Base-by-base conservation (phyloP, 257 asterid species). In the Solanum virginianum region DNA sequence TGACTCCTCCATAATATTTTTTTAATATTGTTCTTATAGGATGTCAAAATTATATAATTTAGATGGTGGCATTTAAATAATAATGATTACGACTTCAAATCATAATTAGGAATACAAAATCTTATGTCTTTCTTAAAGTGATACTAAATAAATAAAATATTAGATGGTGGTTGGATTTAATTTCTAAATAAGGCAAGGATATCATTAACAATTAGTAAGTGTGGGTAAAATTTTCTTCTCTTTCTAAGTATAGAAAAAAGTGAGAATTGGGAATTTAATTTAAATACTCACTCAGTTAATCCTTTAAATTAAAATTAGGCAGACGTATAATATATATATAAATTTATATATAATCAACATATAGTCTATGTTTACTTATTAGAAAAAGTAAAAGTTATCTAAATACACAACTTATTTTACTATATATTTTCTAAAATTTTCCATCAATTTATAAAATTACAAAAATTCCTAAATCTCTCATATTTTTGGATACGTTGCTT, bases 121-220 rank as follows among this genome's bases (percentile, higher is more conserved):
- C 70, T 69, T 39, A 54, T 36, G 81, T 39, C 90, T 87, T 70
- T 70, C 87, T 86, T 26, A 72, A 82, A 90, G 84, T 86, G 82
- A 85, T 56, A 85, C 15, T 68, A 53, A 72, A 51, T 24, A 43
- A 77, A 24, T 65, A 17, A 68, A 60, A n/a, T 54, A 60, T 85
- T 80, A 14, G 54, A 43, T 66, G 10, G 65, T n/a, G 68, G 77
- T 85, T 57, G 80, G 56, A 71, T 5, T 71, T 41, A 71, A 74
- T 56, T 80, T 86, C 90, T 85, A 36, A 69, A 84, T 56, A 51
- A 47, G 87, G 92, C 63, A 87, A 84, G 87, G 71, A 79, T 83
- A 20, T 43, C 18, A 20, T 43, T 41, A 71, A 71, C 29, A 15
- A 71, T 17, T 11, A 3, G 41, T 32, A 8, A 53, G 65, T 41